Conservation (phyloP, 371 early-diverging fungal species). For the Batkoa obscura region DNA sequence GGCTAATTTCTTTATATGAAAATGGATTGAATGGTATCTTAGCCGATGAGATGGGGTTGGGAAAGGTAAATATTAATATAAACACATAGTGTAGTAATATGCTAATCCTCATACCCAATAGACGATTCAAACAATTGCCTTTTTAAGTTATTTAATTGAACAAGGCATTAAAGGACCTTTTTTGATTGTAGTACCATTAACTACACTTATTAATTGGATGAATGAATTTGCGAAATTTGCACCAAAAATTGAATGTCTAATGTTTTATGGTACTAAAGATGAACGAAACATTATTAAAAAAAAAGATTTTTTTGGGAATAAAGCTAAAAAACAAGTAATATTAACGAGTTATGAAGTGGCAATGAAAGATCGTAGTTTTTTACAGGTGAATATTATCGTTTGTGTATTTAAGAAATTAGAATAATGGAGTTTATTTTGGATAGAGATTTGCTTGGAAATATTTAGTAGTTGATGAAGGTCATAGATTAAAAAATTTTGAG, state of each 20-base stretch:
- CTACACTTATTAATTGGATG: slow-evolving; percentile 95
- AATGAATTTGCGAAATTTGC: slow-evolving; percentile 84
- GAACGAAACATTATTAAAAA: slow-evolving; percentile 59
- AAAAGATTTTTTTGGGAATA: slow-evolving; percentile 33
- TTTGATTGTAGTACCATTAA: slow-evolving; percentile 89
- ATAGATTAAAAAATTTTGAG: slow-evolving; percentile 85
- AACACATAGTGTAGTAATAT: neutral
- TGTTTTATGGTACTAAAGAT: slow-evolving; percentile 77
- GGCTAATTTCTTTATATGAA: slow-evolving; percentile 93
- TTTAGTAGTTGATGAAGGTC: slow-evolving; percentile 90
- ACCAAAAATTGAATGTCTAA: slow-evolving; percentile 65
- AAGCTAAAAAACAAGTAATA: slow-evolving; percentile 50
- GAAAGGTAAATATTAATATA: slow-evolving; percentile 31
- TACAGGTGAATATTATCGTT: slow-evolving; percentile 20
- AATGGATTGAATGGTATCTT: slow-evolving; percentile 96
- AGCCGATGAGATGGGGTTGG: slow-evolving; percentile 97
- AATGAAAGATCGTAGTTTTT: slow-evolving; percentile 57
- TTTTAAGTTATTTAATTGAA: slow-evolving; percentile 66
- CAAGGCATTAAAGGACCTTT: slow-evolving; percentile 82
- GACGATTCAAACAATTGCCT: slow-evolving; percentile 93
- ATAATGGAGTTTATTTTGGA: neutral
- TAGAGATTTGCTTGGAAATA: slow-evolving; percentile 60
- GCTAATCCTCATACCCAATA: slow-evolving; percentile 10
- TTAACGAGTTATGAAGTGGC: slow-evolving; percentile 87
- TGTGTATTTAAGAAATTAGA: too few relatives aligned